Evolutionary conservation across 2,329 filamentous ascomycete species (phyloP).

Genomic region (Ophiostoma ulmi): DNA sequence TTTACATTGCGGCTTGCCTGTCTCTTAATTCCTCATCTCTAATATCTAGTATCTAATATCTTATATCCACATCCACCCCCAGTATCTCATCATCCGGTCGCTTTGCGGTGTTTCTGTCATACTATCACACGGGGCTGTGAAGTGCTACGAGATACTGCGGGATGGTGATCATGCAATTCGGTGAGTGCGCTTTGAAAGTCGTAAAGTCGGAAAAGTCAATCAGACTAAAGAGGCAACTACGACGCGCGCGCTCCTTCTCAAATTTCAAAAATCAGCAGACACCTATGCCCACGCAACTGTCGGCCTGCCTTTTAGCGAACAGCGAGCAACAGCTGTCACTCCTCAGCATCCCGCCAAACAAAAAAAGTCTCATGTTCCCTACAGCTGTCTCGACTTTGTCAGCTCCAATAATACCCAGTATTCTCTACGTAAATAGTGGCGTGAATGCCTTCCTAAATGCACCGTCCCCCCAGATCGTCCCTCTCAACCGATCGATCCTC

Average conservation of each 20-base stretch:
- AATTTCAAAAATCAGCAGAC: not conserved
- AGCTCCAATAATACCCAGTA: not conserved
- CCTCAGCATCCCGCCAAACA: too few species aligned
- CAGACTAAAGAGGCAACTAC: not conserved
- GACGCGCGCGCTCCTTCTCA: not conserved
- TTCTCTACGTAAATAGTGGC: not conserved
- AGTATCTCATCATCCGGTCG: not conserved
- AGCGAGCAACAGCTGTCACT: not conserved
- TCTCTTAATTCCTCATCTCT: not conserved
- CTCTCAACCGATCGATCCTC: slow-evolving; percentile 18
- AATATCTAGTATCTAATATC: not conserved
- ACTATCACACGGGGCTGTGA: not conserved
- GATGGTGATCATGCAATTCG: not conserved
- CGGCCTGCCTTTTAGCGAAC: not conserved
- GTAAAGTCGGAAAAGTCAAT: not conserved
- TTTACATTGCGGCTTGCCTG: not conserved
- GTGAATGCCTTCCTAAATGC: not conserved
- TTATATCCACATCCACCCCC: not conserved
- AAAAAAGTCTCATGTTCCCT: not conserved
- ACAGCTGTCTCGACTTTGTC: too few species aligned
- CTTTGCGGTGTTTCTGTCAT: not conserved
- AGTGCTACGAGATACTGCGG: not conserved
- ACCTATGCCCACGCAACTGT: not conserved
- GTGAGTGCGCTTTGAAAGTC: too few species aligned
- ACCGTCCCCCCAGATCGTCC: slow-evolving; percentile 14